These are phyloP conservation scores for Fomitopsis schrenkii DNA, from an alignment of 1,284 basidiomycete species.

Conservation along the genomic window DNA sequence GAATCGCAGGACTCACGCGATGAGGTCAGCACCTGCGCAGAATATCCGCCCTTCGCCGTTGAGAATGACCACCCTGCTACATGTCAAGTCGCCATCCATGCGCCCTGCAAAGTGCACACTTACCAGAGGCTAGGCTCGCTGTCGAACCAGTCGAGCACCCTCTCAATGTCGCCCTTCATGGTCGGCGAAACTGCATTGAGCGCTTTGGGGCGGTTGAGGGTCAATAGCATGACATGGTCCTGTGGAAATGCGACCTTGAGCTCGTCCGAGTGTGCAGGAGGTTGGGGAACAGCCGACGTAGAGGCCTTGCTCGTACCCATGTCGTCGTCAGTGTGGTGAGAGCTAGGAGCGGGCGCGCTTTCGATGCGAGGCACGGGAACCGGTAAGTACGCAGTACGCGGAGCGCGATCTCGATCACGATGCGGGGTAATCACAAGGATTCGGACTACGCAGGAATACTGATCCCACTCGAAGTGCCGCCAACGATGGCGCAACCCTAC, in stretches of 20 bases:
- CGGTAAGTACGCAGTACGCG: background rate
- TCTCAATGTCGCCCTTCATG: constrained; percentile 54
- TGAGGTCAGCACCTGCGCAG: constrained; percentile 80
- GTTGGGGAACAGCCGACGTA: constrained; percentile 14
- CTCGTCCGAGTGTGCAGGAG: constrained; percentile 50
- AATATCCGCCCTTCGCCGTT: constrained; percentile 77
- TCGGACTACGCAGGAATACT: too few relatives aligned
- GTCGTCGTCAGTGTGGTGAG: background rate
- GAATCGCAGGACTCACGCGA: constrained; percentile 44
- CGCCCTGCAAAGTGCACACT: constrained; percentile 15
- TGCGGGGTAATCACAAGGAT: constrained; percentile 1
- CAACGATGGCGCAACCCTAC: too few relatives aligned
- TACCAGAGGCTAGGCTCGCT: constrained; percentile 70
- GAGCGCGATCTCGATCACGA: background rate
- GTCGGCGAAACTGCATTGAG: constrained; percentile 72
- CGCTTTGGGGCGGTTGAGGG: constrained; percentile 69
- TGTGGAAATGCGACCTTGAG: constrained; percentile 57
- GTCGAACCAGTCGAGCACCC: constrained; percentile 75
- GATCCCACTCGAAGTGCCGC: too few relatives aligned
- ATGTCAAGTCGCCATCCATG: background rate
- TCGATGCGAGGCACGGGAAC: background rate
- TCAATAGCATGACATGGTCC: constrained; percentile 68
- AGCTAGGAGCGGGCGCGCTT: background rate
- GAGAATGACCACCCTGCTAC: constrained; percentile 65
- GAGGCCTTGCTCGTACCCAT: background rate